Percentiles rank a stretch among this genome's conserved stretches.
Conservation (phyloP, 75 land plant species). For the Picea glauca region DNA sequence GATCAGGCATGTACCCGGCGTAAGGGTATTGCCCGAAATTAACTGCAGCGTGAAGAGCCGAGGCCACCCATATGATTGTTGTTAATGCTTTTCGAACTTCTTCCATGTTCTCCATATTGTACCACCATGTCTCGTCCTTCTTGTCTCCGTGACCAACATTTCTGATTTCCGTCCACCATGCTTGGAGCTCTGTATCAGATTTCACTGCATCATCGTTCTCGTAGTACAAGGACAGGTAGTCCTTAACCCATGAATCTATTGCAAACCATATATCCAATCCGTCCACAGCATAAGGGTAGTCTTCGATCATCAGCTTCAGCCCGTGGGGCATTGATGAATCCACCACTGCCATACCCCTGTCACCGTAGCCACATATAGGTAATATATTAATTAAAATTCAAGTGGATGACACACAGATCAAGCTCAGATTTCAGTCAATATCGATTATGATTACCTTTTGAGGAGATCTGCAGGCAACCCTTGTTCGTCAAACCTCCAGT, state of each 20-base stretch:
- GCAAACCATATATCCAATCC: constrained; percentile 69
- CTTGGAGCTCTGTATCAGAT: constrained; percentile 43
- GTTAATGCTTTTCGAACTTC: constrained; percentile 46
- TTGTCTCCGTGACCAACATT: constrained; percentile 38
- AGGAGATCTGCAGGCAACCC: constrained; percentile 30
- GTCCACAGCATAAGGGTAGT: constrained; percentile 67
- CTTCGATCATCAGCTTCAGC: constrained; percentile 31
- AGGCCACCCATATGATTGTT: constrained; percentile 51
- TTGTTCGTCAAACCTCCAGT: constrained; percentile 30
- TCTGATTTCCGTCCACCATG: constrained; percentile 52
- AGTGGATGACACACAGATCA: no score
- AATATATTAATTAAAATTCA: no score
- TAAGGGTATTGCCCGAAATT: constrained; percentile 43
- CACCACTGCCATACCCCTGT: constrained; percentile 13
- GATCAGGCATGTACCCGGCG: constrained; percentile 35
- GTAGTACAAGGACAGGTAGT: constrained; percentile 41
- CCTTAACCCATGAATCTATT: constrained; percentile 43
- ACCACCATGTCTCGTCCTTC: constrained; percentile 31
- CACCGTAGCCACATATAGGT: no score
- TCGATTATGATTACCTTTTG: constrained; percentile 16
- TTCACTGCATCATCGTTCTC: constrained; percentile 29
- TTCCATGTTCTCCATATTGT: constrained; percentile 11
- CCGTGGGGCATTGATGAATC: neutral
- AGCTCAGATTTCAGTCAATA: no score
- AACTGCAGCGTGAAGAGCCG: constrained; percentile 65